Base-by-base conservation (phyloP, 345 rosid genomes). In the rapeseed (Brassica napus) region DNA sequence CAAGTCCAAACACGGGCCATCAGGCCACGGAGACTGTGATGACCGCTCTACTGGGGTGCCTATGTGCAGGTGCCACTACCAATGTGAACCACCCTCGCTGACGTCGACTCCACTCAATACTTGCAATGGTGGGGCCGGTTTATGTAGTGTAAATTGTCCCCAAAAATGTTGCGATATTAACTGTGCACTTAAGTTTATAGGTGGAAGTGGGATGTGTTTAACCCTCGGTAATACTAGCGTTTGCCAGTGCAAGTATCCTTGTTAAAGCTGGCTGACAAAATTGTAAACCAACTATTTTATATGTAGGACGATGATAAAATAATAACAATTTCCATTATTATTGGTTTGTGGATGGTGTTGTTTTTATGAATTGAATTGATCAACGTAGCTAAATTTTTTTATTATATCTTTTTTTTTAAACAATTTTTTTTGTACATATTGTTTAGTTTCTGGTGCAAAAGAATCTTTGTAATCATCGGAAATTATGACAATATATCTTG, bases 161-260 rank as follows among this genome's bases (percentile, higher is more conserved):
- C 16, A 16, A 2, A 21, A 31, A 2, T 77, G 81, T 71, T 78
- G 81, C 26, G 23, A 71, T 34, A 1, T 10, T 1, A 52, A 52
- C 3, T 78, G 77, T 6, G 71, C 72, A 35, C 15, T 23, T 47
- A 78, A 35, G 18, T 78, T 2, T 64, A 10, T 1, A 14, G 65
- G 65, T 65, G 81, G 77, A 54, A 18, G 1, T 52, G 81, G 81
- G 28, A 31, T 55, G 37, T 71, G 81, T 64, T 16, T 21, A 16
- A 11, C 15, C 9, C 10, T 77, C 65, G 81, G 66, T 52, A 16
- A 1, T 28, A 3, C 0, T 52, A 15, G 4, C 15, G 26, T 71
- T 42, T 78, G 81, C n/a, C 77, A 71, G 39, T 78, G 81, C 5
- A 3, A 71, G 5, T 78, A 78, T 4, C n/a, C 47, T 55, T 78